Evolutionary conservation across 1,284 basidiomycete species (phyloP).

Genomic region (Ceratorhiza oryzae-sativae): DNA sequence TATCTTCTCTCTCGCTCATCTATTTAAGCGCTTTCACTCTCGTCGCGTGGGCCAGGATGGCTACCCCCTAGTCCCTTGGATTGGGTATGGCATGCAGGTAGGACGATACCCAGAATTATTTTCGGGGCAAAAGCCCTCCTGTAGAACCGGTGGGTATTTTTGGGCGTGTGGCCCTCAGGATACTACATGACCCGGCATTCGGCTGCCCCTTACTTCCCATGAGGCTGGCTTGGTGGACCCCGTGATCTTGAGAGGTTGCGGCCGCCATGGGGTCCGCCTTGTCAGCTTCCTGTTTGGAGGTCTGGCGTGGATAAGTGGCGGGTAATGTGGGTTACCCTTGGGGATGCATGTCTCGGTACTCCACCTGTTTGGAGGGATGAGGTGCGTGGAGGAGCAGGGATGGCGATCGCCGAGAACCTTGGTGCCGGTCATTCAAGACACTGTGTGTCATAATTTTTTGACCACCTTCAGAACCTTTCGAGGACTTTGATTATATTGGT

Average conservation of each 20-base stretch:
- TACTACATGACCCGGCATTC: neutral
- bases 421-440: neutral
- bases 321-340: neutral
- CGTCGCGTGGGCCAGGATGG: conserved; percentile 4
- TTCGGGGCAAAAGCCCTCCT: neutral
- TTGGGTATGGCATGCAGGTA: neutral
- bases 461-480: conserved; percentile 15
- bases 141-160: neutral
- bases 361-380: neutral
- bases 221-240: neutral
- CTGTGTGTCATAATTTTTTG: conserved; percentile 22
- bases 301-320: neutral
- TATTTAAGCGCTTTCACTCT: conserved; percentile 9
- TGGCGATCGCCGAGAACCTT: neutral
- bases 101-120: neutral
- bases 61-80: conserved; percentile 1
- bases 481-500: no score
- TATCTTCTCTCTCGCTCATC: neutral
- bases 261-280: conserved; percentile 19
- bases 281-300: neutral
- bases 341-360: neutral
- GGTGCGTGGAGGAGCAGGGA: neutral
- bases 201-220: neutral
- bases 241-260: conserved; percentile 25
- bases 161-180: neutral